These are phyloP conservation scores for Mycena belliarum DNA, from an alignment of 768 basidiomycete genomes.

Conservation along the genomic window DNA sequence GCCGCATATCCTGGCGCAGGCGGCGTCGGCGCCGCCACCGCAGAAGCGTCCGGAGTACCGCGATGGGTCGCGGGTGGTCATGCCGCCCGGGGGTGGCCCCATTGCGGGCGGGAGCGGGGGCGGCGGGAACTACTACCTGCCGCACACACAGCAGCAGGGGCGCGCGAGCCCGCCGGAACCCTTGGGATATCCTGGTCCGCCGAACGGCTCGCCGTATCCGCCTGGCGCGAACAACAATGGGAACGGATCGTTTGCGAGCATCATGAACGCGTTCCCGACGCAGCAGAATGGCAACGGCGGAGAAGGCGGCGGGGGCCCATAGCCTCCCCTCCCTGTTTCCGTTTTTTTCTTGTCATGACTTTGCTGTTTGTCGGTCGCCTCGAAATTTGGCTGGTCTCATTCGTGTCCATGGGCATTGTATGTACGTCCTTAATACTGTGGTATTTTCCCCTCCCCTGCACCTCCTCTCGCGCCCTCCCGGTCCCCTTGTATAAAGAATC, in stretches of 20 bases:
- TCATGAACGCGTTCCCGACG: slow-evolving; percentile 60
- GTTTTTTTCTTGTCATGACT: not conserved
- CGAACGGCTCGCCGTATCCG: not conserved
- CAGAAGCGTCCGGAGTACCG: not conserved
- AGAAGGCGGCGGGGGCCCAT: not conserved
- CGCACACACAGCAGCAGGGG: slow-evolving; percentile 11
- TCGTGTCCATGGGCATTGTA: no score
- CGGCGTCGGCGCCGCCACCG: not conserved
- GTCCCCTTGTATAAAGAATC: no score
- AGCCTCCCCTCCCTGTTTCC: not conserved
- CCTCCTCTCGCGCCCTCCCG: not conserved
- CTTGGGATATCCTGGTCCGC: not conserved
- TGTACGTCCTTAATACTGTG: not conserved
- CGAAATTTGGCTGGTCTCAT: no score
- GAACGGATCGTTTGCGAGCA: slow-evolving; percentile 52
- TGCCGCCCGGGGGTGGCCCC: not conserved
- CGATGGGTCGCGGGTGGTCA: not conserved
- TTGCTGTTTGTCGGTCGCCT: not conserved
- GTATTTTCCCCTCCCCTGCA: not conserved
- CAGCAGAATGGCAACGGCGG: not conserved
- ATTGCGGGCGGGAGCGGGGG: not conserved
- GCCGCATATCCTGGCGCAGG: slow-evolving; percentile 39
- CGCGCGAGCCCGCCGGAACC: not conserved
- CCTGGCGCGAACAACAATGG: not conserved
- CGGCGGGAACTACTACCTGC: slow-evolving; percentile 7